phyloP scores from a whole-genome alignment of 495 filamentous ascomycete species.

The Opeltia flavorubescens region DNA sequence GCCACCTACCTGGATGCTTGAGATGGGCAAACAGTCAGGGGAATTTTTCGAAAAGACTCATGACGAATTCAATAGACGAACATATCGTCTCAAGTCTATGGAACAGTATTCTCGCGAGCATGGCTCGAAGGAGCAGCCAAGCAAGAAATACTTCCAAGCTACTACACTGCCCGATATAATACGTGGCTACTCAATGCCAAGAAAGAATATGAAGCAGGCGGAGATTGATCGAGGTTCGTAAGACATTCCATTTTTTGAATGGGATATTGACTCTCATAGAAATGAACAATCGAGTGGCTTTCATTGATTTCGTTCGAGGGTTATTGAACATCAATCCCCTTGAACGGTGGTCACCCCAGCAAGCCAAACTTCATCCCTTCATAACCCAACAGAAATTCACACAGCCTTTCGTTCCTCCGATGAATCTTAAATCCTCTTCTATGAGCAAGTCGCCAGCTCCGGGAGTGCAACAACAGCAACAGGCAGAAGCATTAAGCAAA shows the following conservation, averaged over 20 bases:
- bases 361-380: conserved; percentile 95
- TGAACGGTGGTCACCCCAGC: conserved; percentile 94
- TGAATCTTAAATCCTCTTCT: conserved; percentile 81
- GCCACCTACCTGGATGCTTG: conserved; percentile 97
- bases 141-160: conserved; percentile 98
- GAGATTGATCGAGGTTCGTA: conserved; percentile 87
- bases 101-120: conserved; percentile 95
- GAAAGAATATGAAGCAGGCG: conserved; percentile 98
- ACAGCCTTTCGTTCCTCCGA: conserved; percentile 89
- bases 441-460: conserved; percentile 78
- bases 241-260: not conserved
- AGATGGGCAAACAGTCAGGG: conserved; percentile 94
- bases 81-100: conserved; percentile 88
- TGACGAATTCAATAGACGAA: conserved; percentile 80
- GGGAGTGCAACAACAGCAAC: conserved; percentile 93
- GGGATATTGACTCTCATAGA: conserved; percentile 41
- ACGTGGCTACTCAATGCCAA: conserved; percentile 89
- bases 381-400: conserved; percentile 98
- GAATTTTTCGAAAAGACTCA: conserved; percentile 96
- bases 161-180: conserved; percentile 94
- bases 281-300: conserved; percentile 95
- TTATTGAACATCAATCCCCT: conserved; percentile 89
- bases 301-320: conserved; percentile 98
- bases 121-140: conserved; percentile 92
- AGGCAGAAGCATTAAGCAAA: conserved; percentile 81